Conservation (phyloP, 108 stramenopile species). For the Pelagomonas calceolata region DNA sequence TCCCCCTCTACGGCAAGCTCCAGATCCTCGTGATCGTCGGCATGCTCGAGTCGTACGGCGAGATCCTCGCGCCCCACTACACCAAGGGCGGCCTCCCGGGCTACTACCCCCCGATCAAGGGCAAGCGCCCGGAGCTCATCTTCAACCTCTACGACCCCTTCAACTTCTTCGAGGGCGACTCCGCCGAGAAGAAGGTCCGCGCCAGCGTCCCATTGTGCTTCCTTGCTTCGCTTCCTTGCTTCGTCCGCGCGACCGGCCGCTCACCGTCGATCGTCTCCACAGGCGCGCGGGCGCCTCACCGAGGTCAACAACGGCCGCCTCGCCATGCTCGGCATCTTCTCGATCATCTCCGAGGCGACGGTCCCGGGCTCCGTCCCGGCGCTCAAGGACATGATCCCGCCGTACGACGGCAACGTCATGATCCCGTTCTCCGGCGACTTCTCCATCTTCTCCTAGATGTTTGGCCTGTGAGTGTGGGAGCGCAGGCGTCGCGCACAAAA, state of each 20-base stretch:
- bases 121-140: slow-evolving; percentile 22
- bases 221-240: slow-evolving; percentile 43
- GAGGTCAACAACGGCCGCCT: slow-evolving; percentile 56
- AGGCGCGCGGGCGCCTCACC: not conserved
- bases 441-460: slow-evolving; percentile 29
- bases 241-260: slow-evolving; percentile 11
- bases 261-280: too few species aligned
- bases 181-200: slow-evolving; percentile 39
- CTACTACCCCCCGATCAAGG: slow-evolving; percentile 41
- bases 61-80: slow-evolving; percentile 43
- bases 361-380: slow-evolving; percentile 50
- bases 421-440: slow-evolving; percentile 58
- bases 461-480: too few species aligned
- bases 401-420: slow-evolving; percentile 50
- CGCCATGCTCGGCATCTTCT: slow-evolving; percentile 55
- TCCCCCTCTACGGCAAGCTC: slow-evolving; percentile 39
- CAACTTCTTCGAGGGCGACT: slow-evolving; percentile 50
- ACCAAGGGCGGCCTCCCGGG: slow-evolving; percentile 51
- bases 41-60: slow-evolving; percentile 48
- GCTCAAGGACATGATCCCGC: slow-evolving; percentile 39
- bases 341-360: slow-evolving; percentile 43
- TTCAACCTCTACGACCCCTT: slow-evolving; percentile 34
- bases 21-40: slow-evolving; percentile 49
- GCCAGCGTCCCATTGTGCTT: slow-evolving; percentile 43
- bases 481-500: too few species aligned